Evolutionary conservation across 805 yeast species (phyloP), one percentile per base, ranked within the genome.

Genomic region (Kazachstania taianensis): DNA sequence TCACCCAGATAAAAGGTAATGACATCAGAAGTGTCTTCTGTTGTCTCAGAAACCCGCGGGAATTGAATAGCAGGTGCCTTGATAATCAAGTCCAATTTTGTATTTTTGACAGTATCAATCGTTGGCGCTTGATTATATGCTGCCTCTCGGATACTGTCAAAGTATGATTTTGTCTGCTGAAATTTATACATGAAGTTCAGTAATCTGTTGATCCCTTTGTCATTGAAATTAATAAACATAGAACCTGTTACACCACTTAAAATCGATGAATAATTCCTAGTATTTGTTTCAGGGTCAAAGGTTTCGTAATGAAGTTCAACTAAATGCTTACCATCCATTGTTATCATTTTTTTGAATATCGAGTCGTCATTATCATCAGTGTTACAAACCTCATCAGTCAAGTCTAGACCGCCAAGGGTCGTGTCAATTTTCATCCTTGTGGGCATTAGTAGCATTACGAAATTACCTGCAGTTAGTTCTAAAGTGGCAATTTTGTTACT

Each of bases 291-390:
- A 0, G 67, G 63, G 55, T 81, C 92, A 55, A 72, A 80, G 0
- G 96, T 84, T 53, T 86, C 94, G 54, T 87, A 92, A 3, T 70
- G 65, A 44, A 92, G 70, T 53, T 86, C 94, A 0, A 89, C 94
- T 32, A 86, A 65, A 17, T 53, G 59, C 37, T 76, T 71, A 12
- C 86, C 96, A 49, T 83, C 86, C 53, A 92, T 85, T 36, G 78
- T 73, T 17, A 92, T 67, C 18, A 92, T 61, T 43, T 73, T 72
- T 41, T 89, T 66, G 41, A 79, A 56, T 3, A 69, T 58, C 2
- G 85, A 76, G n/a, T n/a, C n/a, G n/a, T n/a, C n/a, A n/a, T n/a
- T n/a, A n/a, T n/a, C n/a, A n/a, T n/a, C n/a, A n/a, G n/a, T n/a
- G n/a, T n/a, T n/a, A 32, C 72, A 73, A 3, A 79, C 65, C 41